Conservation (phyloP, 495 filamentous ascomycete species). For the Podospora pseudoanserina region DNA sequence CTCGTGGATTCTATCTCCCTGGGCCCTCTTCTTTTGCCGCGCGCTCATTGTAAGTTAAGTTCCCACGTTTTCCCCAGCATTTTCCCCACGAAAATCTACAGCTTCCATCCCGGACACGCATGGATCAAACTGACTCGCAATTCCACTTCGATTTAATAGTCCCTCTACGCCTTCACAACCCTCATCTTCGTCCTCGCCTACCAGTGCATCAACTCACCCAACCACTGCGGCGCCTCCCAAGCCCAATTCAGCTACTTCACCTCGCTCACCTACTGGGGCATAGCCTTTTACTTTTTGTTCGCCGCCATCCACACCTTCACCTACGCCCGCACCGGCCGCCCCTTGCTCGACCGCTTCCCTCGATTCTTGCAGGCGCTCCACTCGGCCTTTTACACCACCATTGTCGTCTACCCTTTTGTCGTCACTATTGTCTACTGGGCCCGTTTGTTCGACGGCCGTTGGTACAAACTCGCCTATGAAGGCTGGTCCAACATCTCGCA, state of each 20-base stretch:
- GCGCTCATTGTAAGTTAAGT: conserved; percentile 49
- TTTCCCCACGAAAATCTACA: neutral
- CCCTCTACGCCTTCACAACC: conserved; percentile 67
- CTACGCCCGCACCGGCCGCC: conserved; percentile 53
- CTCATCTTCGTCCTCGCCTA: conserved; percentile 66
- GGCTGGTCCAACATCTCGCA: conserved; percentile 72
- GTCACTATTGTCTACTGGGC: conserved; percentile 65
- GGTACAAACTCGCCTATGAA: conserved; percentile 49
- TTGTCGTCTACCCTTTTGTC: conserved; percentile 67
- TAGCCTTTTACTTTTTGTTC: conserved; percentile 72
- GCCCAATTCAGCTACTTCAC: conserved; percentile 77
- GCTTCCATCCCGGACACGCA: conserved; percentile 1
- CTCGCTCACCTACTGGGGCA: conserved; percentile 70
- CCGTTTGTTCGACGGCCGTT: conserved; percentile 48
- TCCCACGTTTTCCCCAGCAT: neutral
- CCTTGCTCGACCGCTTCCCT: conserved; percentile 61
- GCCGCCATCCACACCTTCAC: conserved; percentile 61
- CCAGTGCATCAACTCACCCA: conserved; percentile 36
- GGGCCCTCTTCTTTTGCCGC: conserved; percentile 55
- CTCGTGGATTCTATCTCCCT: conserved; percentile 71
- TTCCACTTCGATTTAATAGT: conserved; percentile 25
- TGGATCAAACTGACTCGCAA: conserved; percentile 7
- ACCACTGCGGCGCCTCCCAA: conserved; percentile 33
- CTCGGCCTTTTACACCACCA: conserved; percentile 59
- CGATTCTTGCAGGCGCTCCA: conserved; percentile 62